Evolutionary conservation across 2,329 filamentous ascomycete genomes (phyloP).

Genomic region (Colletotrichum sp.): DNA sequence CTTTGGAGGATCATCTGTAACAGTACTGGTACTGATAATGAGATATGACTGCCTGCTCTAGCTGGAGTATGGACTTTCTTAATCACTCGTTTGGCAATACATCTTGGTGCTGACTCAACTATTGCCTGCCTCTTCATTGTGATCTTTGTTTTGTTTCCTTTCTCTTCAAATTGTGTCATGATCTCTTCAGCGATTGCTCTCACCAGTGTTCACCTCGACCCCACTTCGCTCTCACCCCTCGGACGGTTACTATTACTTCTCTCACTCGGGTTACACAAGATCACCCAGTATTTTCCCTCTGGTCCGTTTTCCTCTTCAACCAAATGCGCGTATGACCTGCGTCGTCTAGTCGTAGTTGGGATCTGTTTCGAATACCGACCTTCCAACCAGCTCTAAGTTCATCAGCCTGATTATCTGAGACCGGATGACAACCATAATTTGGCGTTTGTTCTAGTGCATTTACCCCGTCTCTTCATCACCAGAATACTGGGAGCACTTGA

Average conservation of each 20-base stretch:
- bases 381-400: background rate
- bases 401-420: background rate
- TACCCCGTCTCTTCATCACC: background rate
- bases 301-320: background rate
- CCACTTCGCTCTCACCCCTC: too few species aligned
- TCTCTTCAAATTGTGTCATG: too few species aligned
- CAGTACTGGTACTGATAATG: conserved; percentile 21
- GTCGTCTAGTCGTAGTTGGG: background rate
- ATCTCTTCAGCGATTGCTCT: too few species aligned
- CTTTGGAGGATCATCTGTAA: conserved; percentile 5
- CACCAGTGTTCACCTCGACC: fast-evolving
- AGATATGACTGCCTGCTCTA: conserved; percentile 19
- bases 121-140: fast-evolving
- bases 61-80: conserved; percentile 16
- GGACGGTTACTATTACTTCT: too few species aligned
- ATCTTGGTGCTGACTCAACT: background rate
- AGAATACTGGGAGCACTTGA: background rate
- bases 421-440: background rate
- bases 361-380: background rate
- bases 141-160: background rate
- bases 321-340: background rate
- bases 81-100: background rate
- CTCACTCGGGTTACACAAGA: too few species aligned
- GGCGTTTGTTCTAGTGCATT: background rate
- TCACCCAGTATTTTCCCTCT: background rate